Conservation (phyloP, 805 yeast species). For the Metschnikowia cubensis region DNA sequence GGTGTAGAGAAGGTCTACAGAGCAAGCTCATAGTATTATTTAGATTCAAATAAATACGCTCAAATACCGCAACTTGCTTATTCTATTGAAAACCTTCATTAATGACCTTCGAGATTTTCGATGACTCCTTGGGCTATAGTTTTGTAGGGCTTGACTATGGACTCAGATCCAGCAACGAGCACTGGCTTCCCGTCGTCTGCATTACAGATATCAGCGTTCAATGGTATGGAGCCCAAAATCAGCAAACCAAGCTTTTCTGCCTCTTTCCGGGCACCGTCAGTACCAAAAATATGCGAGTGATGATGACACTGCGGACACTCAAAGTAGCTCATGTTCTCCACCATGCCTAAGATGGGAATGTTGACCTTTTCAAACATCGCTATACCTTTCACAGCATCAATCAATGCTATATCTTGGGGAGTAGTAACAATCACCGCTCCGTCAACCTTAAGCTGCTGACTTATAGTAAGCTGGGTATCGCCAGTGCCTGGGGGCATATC, state of each 20-base stretch:
- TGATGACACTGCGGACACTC: conserved; percentile 74
- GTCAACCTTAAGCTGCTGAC: conserved; percentile 69
- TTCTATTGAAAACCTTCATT: no score
- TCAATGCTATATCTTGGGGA: conserved; percentile 79
- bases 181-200: conserved; percentile 68
- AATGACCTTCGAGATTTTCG: conserved; percentile 6
- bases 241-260: conserved; percentile 45
- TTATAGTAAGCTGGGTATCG: conserved; percentile 77
- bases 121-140: conserved; percentile 43
- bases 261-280: conserved; percentile 53
- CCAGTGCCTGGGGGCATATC: conserved; percentile 95
- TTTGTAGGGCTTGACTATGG: conserved; percentile 40
- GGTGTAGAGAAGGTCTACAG: neutral
- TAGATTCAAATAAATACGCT: neutral
- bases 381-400: conserved; percentile 78
- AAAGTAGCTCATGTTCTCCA: conserved; percentile 78
- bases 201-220: conserved; percentile 54
- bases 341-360: conserved; percentile 71
- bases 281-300: conserved; percentile 71
- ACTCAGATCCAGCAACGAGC: conserved; percentile 40
- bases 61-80: neutral
- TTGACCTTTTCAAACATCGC: conserved; percentile 70
- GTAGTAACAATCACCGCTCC: conserved; percentile 84
- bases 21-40: neutral
- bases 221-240: conserved; percentile 64